Conservation (phyloP, 2,329 filamentous ascomycete species). For the Colletotrichum incanum region DNA sequence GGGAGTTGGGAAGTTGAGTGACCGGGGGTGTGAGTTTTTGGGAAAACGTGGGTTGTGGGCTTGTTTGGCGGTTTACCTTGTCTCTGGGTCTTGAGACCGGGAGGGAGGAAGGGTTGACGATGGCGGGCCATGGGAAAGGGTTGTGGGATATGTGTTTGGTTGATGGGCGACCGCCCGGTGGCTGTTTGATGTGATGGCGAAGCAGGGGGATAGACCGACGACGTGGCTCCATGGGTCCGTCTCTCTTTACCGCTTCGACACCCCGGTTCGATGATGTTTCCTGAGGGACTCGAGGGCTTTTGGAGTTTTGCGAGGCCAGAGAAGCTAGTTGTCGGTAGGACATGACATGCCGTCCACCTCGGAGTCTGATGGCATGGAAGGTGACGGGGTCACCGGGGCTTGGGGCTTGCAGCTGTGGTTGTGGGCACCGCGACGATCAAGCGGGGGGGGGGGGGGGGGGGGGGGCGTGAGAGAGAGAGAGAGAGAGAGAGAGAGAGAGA, state of each 20-base stretch:
- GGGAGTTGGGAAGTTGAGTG: background rate
- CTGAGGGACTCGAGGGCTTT: background rate
- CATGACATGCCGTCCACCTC: background rate
- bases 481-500: too few relatives aligned
- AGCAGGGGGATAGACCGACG: slow-evolving; percentile 1
- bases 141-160: slow-evolving; percentile 12
- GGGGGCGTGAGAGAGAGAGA: too few relatives aligned
- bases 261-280: slow-evolving; percentile 8
- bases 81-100: slow-evolving; percentile 4
- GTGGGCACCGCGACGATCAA: slow-evolving; percentile 18
- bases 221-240: slow-evolving; percentile 18
- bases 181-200: slow-evolving; percentile 2
- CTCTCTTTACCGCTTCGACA: slow-evolving; percentile 13
- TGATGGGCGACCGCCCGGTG: slow-evolving; percentile 1
- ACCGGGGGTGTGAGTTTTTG: background rate
- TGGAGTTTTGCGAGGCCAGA: background rate
- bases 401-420: background rate
- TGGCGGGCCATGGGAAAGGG: slow-evolving; percentile 15
- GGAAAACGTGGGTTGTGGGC: slow-evolving; percentile 39
- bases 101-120: background rate
- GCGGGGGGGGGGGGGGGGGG: too few relatives aligned
- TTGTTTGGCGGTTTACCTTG: slow-evolving; percentile 24
- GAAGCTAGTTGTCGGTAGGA: background rate
- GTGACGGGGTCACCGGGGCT: background rate
- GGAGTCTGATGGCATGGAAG: background rate